Evolutionary conservation across 2,329 filamentous ascomycete species (phyloP), one percentile per base, ranked within the genome.

Genomic region (Colletotrichum sp.): DNA sequence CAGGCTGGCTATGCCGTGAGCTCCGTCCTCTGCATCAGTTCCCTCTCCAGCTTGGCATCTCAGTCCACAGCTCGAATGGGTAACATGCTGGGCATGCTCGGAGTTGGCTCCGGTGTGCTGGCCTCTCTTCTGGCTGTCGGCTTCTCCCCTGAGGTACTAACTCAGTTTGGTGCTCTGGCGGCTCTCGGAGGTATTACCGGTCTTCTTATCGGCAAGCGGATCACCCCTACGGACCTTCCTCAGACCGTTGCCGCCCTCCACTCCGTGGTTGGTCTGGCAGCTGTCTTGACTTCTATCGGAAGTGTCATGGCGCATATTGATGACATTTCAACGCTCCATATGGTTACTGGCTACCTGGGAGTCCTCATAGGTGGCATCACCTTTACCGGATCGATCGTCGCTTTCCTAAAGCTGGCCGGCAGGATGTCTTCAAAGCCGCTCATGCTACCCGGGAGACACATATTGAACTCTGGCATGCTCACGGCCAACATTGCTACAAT

Each of bases 231-330:
- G 0, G 94, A 95, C 70, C 90, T 98, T 3, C 96, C 96, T 0
- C 95, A 98, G 82, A 98, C 95, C 0, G 95, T 98, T 3, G 96
- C 95, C 24, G 95, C 95, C 1, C 87, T 98, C 34, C 96, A 98
- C 84, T 97, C 95, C 0, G 95, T 98, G 9, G 96, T 98, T 36
- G 96, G 96, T 83, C 89, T 98, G 1, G 95, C 95, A 13, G 96
- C 96, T 12, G 95, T 98, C 1, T 84, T 98, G 79, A 98, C 96
- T 3, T 97, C 94, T 79, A 95, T 97, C 77, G 96, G 95, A 64
- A 96, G 94, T 78, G 95, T 98, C 21, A 92, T 98, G 89, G 76
- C 75, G 13, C 75, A 78, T 28, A 77, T 78, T 16, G 75, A 73
- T 16, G 90, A 94, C 78, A 88, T 96, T 9, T 92, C 95, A 1